A percentile compares a stretch with the other conserved stretches of the same genome.
phyloP scores from a whole-genome alignment of 164 flowering plant species.

The Pachysandra terminalis region DNA sequence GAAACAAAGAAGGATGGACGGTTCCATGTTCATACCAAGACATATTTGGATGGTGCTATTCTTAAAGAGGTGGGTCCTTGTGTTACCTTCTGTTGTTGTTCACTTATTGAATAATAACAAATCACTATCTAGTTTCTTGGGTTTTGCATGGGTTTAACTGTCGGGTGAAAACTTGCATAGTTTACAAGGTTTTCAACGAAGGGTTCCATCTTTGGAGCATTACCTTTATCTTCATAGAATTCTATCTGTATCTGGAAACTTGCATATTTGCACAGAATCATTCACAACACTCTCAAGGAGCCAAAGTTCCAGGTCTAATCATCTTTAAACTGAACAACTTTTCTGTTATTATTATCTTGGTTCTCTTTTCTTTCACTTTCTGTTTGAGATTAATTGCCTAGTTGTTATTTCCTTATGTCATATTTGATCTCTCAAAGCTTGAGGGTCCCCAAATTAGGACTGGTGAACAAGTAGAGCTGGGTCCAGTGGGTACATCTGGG shows the following conservation, averaged over 20 bases:
- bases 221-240: neutral
- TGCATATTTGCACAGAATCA: neutral
- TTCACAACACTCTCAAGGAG: too few species aligned
- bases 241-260: neutral
- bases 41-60: slow-evolving; percentile 89
- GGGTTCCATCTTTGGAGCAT: neutral
- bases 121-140: neutral
- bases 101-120: slow-evolving; percentile 1
- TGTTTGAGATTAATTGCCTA: neutral
- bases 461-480: neutral
- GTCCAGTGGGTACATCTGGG: neutral
- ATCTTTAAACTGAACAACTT: neutral
- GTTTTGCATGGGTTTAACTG: neutral
- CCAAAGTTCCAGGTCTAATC: too few species aligned
- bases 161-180: neutral
- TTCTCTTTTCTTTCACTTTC: too few species aligned
- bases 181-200: neutral
- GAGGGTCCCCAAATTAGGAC: neutral
- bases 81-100: slow-evolving; percentile 6
- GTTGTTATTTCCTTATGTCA: neutral
- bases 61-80: slow-evolving; percentile 74
- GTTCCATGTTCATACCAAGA: slow-evolving; percentile 92
- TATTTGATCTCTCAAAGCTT: neutral
- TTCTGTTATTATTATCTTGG: neutral
- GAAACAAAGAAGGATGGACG: slow-evolving; percentile 97